Percentiles rank a stretch among this genome's conserved stretches.
Evolutionary conservation across 2,329 filamentous ascomycete genomes (phyloP).

Genomic region (Niveomyces coronatus): DNA sequence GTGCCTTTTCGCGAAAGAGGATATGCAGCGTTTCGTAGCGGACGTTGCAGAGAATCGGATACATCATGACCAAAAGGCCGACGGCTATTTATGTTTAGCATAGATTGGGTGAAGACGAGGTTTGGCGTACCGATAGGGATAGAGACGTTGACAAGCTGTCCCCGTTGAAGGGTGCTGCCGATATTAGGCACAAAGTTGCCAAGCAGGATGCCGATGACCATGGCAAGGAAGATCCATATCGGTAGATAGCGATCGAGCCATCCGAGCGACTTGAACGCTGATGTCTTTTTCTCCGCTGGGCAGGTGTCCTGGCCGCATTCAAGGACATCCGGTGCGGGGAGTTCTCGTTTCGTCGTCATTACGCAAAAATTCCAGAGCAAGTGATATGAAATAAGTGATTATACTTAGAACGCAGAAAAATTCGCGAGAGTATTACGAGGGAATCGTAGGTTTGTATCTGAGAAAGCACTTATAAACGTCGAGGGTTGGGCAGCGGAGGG

Average conservation of each 20-base stretch:
- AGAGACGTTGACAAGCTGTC: constrained; percentile 53
- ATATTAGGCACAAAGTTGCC: constrained; percentile 56
- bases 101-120: background rate
- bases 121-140: constrained; percentile 47
- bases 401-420: too few relatives aligned
- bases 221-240: constrained; percentile 62
- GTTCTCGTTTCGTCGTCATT: background rate
- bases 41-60: constrained; percentile 72
- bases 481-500: too few relatives aligned
- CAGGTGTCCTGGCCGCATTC: background rate
- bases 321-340: background rate
- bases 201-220: constrained; percentile 58
- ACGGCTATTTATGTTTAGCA: constrained; percentile 36
- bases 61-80: constrained; percentile 74
- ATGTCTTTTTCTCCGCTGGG: constrained; percentile 15
- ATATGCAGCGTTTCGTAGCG: constrained; percentile 59
- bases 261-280: constrained; percentile 38
- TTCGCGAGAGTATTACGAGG: too few relatives aligned
- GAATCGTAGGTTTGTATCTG: too few relatives aligned
- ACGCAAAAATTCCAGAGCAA: background rate
- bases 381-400: background rate
- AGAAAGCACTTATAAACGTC: too few relatives aligned
- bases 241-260: constrained; percentile 47
- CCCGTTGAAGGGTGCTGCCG: constrained; percentile 48
- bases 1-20: constrained; percentile 41